phyloP scores from a whole-genome alignment of 495 filamentous ascomycete species.

The Neurospora sp. region DNA sequence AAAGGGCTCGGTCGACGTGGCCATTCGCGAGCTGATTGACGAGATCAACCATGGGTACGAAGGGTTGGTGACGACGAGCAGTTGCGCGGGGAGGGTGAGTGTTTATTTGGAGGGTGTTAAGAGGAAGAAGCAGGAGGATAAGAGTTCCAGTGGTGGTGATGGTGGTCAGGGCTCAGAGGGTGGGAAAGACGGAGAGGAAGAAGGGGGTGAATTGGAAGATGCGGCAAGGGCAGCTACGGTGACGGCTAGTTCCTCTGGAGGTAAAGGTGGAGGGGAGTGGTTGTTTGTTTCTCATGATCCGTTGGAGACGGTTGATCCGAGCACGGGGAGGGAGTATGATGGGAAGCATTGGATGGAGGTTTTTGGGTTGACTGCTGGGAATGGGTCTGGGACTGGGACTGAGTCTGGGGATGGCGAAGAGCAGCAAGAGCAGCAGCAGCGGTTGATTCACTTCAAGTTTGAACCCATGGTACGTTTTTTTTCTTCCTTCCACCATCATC shows the following conservation, averaged over 20 bases:
- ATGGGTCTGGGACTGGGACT: conserved; percentile 8
- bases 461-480: conserved; percentile 71
- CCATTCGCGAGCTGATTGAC: conserved; percentile 62
- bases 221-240: conserved; percentile 2
- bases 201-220: background rate
- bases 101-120: conserved; percentile 69
- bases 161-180: conserved; percentile 3
- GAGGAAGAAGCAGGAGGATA: conserved; percentile 23
- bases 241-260: conserved; percentile 47
- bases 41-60: conserved; percentile 57
- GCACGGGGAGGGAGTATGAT: conserved; percentile 4
- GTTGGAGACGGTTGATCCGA: conserved; percentile 24
- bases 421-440: conserved; percentile 16
- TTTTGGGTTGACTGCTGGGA: conserved; percentile 8
- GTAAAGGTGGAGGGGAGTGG: conserved; percentile 77
- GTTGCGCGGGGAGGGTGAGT: conserved; percentile 74
- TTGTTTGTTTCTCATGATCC: conserved; percentile 80
- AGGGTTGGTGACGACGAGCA: conserved; percentile 81
- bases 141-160: background rate
- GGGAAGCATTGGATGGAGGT: background rate
- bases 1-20: conserved; percentile 74
- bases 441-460: conserved; percentile 82
- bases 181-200: conserved; percentile 1
- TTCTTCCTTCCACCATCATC: background rate
- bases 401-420: background rate